Evolutionary conservation across 2,329 filamentous ascomycete genomes (phyloP), one percentile per base, ranked within the genome.

Genomic region (Fusarium sp.): DNA sequence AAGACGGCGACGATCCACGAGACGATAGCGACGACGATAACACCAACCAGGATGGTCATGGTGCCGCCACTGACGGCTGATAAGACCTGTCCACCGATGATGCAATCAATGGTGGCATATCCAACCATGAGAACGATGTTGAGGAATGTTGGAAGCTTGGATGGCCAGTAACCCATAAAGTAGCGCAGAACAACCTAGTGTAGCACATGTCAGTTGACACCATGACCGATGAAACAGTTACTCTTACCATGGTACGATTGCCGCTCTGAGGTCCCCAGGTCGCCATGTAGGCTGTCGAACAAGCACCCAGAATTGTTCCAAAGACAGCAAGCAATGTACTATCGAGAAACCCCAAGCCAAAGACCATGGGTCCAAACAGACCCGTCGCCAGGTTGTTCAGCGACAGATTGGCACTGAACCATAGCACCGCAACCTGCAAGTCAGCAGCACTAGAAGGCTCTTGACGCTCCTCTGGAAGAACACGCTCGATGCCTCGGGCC

Each of bases 71-170:
- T 94, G 49, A 95, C 90, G 2, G 93, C 91, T 63, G 93, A 86
- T 74, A 96, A 86, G 11, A 95, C 86, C 79, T 95, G 91, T 1
- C 92, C 92, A 23, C 93, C 93, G 21, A 95, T 92, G 70, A 96
- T 94, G 60, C 89, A 88, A 78, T 96, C 95, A 73, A 94, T 90
- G 1, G 91, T 86, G 9, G 91, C 91, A 90, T 93, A 95, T 55
- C 93, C 93, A 79, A 94, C 90, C 74, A 91, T 81, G 58, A 92
- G 92, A 78, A 93, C 88, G 86, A 79, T 69, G 55, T 77, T 78
- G 23, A 79, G 76, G 14, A 79, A 60, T 7, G 78, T 79, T 1
- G 78, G 73, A 3, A 81, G 70, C 59, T 81, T 81, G n/a, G 75
- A 72, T 3, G 79, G 79, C 79, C 79, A 90, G 81, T 89, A 93